These are phyloP conservation scores for Monosporascus sp. DNA, from an alignment of 2,329 filamentous ascomycete genomes.

Conservation along the genomic window DNA sequence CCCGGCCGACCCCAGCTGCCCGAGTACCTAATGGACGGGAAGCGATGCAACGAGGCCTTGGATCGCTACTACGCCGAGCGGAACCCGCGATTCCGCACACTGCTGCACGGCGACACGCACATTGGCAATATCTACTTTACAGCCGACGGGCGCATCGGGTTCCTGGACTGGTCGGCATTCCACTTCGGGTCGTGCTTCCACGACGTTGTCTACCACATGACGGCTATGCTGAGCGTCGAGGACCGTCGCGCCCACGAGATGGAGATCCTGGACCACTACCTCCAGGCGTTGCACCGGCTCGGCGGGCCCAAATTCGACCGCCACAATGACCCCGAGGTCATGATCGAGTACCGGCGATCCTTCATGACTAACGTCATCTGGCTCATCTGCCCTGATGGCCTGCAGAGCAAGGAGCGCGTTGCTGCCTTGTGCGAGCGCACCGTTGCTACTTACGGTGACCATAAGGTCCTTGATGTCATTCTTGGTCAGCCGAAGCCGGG, in stretches of 20 bases:
- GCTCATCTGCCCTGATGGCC: constrained; percentile 20
- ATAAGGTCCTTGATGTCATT: constrained; percentile 30
- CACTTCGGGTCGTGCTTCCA: constrained; percentile 39
- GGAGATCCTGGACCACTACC: constrained; percentile 32
- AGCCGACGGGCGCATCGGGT: constrained; percentile 27
- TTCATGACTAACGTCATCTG: constrained; percentile 29
- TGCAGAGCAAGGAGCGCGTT: constrained; percentile 33
- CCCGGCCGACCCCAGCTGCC: constrained; percentile 28
- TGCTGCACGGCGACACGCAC: constrained; percentile 39
- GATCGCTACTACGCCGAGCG: constrained; percentile 31
- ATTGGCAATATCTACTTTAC: constrained; percentile 39
- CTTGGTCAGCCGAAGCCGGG: constrained; percentile 7
- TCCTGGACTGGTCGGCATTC: constrained; percentile 37
- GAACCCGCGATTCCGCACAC: constrained; percentile 33
- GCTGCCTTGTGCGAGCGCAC: constrained; percentile 28
- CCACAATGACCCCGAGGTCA: constrained; percentile 22
- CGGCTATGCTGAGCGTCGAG: constrained; percentile 31
- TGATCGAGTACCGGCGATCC: constrained; percentile 27
- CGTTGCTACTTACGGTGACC: constrained; percentile 31
- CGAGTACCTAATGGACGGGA: constrained; percentile 31
- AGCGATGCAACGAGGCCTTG: constrained; percentile 29
- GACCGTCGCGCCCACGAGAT: constrained; percentile 36
- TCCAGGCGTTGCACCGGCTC: constrained; percentile 24
- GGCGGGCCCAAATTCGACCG: constrained; percentile 30
- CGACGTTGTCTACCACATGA: constrained; percentile 37